phyloP scores from a whole-genome alignment of 208 protist genomes.

The Leishmania major region DNA sequence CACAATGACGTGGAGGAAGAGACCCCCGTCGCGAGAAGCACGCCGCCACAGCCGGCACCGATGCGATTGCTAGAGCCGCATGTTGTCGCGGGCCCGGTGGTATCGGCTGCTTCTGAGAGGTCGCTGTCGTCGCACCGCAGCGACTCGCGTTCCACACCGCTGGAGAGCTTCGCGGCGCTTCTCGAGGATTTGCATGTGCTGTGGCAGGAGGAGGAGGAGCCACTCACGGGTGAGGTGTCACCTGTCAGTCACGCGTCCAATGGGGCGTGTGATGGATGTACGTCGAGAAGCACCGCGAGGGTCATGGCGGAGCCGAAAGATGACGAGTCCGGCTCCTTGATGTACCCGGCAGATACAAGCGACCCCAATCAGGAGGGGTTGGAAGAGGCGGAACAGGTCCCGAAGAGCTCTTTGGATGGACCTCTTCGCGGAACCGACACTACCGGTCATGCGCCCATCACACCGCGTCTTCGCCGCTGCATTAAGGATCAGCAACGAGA shows the following conservation, averaged over 20 bases:
- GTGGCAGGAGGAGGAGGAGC: conserved; percentile 13
- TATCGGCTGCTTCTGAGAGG: not conserved
- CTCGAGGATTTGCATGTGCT: conserved; percentile 26
- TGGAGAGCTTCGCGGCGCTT: conserved; percentile 12
- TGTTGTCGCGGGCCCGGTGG: not conserved
- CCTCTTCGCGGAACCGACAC: conserved; percentile 29
- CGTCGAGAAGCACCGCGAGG: not conserved
- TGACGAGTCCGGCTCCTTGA: not conserved
- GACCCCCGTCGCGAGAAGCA: not conserved
- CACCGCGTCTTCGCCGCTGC: conserved; percentile 32
- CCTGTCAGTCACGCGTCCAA: not conserved
- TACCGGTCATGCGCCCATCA: conserved; percentile 49
- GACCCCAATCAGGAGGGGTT: not conserved
- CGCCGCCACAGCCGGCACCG: not conserved
- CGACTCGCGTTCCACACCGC: not conserved
- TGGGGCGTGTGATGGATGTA: not conserved
- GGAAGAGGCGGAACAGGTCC: not conserved
- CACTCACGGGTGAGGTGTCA: not conserved
- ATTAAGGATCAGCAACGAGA: conserved; percentile 41
- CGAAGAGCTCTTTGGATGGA: not conserved
- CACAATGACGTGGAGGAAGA: not conserved
- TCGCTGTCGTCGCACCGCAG: no score
- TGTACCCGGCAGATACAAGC: not conserved
- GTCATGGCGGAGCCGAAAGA: not conserved
- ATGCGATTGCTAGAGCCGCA: not conserved